Conservation (phyloP, 2,329 filamentous ascomycete species). For the Scedosporium minutisporum region DNA sequence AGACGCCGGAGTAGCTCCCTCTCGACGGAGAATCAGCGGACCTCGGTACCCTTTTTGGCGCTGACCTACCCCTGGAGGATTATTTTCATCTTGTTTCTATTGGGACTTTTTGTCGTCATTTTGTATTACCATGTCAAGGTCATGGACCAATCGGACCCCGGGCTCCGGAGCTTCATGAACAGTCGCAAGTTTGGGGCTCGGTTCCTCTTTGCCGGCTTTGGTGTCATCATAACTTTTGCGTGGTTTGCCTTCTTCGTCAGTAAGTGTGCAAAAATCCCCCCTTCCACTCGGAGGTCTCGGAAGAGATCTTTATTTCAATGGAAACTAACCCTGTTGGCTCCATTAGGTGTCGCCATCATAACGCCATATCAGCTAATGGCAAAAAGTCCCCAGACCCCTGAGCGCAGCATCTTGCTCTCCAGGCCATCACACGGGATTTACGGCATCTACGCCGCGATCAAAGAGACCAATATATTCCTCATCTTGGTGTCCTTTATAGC, state of each 20-base stretch:
- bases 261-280: constrained; percentile 14
- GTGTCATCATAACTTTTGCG: constrained; percentile 29
- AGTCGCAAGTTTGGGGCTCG: constrained; percentile 31
- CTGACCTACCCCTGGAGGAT: constrained; percentile 25
- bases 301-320: not conserved
- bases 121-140: constrained; percentile 27
- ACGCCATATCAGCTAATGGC: constrained; percentile 33
- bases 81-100: constrained; percentile 20
- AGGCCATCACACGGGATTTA: constrained; percentile 35
- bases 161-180: constrained; percentile 25
- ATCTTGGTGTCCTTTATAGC: constrained; percentile 29
- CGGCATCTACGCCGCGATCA: constrained; percentile 28
- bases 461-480: constrained; percentile 27
- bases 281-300: constrained; percentile 1
- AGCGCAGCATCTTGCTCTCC: constrained; percentile 29
- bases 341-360: constrained; percentile 32
- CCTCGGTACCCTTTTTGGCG: constrained; percentile 22
- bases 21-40: not conserved
- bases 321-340: not conserved
- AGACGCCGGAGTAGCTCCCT: not conserved
- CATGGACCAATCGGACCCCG: not conserved
- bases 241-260: constrained; percentile 31
- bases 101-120: constrained; percentile 24
- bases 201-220: constrained; percentile 30
- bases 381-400: constrained; percentile 21